A percentile compares a stretch with the other conserved stretches of the same genome.
phyloP scores from a whole-genome alignment of 2,329 filamentous ascomycete genomes.

The Dactylellina cionopaga region DNA sequence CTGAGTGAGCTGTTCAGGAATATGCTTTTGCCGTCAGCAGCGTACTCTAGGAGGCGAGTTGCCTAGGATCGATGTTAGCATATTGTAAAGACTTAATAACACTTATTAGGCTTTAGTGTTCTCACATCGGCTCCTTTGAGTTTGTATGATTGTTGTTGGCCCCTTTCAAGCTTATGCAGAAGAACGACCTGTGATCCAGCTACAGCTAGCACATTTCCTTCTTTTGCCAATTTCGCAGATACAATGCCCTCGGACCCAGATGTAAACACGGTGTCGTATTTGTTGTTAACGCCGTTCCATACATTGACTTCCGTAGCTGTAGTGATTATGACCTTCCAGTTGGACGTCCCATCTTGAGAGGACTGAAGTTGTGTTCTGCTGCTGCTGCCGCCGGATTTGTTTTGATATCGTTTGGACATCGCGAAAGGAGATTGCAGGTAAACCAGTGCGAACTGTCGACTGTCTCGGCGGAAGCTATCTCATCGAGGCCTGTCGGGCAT shows the following conservation, averaged over 20 bases:
- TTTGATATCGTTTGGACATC: conserved; percentile 40
- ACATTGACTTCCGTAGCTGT: conserved; percentile 55
- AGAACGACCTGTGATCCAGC: conserved; percentile 56
- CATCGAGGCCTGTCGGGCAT: conserved; percentile 4
- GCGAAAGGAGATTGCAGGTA: conserved; percentile 3
- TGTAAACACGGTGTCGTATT: conserved; percentile 56
- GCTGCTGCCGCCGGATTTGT: conserved; percentile 8
- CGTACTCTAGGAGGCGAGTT: conserved; percentile 56
- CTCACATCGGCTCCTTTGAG: conserved; percentile 56
- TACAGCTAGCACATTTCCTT: conserved; percentile 56
- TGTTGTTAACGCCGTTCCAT: conserved; percentile 53
- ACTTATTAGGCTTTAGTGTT: background rate
- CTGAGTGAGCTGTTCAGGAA: conserved; percentile 56
- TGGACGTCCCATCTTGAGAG: conserved; percentile 7
- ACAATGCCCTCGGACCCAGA: conserved; percentile 57
- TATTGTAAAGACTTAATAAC: background rate
- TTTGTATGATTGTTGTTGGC: conserved; percentile 57
- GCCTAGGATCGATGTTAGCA: conserved; percentile 25
- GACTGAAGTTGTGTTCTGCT: conserved; percentile 28
- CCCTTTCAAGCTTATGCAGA: conserved; percentile 55
- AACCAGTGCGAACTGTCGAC: background rate
- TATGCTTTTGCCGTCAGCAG: conserved; percentile 55
- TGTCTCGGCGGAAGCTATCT: conserved; percentile 6
- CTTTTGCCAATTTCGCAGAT: conserved; percentile 55
- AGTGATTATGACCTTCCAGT: conserved; percentile 57